phyloP scores from a whole-genome alignment of 2,329 filamentous ascomycete species.

The Alternaria gaisen region DNA sequence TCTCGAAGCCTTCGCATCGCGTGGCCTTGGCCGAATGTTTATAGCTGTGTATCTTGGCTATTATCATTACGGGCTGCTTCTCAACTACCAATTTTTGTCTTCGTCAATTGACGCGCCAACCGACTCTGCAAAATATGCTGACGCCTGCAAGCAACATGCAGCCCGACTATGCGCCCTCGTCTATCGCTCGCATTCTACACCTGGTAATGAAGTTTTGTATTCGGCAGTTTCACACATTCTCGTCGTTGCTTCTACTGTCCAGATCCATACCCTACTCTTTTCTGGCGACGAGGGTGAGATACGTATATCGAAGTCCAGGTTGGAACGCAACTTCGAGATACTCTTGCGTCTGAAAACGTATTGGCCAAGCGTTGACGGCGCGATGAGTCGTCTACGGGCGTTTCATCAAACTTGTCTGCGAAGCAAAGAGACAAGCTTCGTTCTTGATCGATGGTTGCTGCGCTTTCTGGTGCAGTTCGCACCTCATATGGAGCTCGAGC shows the following conservation, averaged over 20 bases:
- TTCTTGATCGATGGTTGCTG: slow-evolving; percentile 35
- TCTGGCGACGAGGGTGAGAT: slow-evolving; percentile 32
- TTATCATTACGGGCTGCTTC: slow-evolving; percentile 35
- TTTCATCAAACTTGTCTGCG: slow-evolving; percentile 38
- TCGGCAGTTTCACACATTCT: slow-evolving; percentile 35
- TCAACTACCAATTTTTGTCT: slow-evolving; percentile 36
- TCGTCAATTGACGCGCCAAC: slow-evolving; percentile 21
- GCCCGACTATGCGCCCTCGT: slow-evolving; percentile 33
- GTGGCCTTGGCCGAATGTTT: slow-evolving; percentile 34
- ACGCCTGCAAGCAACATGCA: slow-evolving; percentile 34
- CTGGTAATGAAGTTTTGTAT: slow-evolving; percentile 34
- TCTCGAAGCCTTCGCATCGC: slow-evolving; percentile 31
- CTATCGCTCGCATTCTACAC: slow-evolving; percentile 30
- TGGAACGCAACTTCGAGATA: slow-evolving; percentile 38
- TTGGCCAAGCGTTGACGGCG: slow-evolving; percentile 36
- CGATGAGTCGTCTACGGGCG: slow-evolving; percentile 36
- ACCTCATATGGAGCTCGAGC: slow-evolving; percentile 38
- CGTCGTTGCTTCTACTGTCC: slow-evolving; percentile 35
- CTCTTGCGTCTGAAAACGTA: slow-evolving; percentile 30
- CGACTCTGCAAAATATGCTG: slow-evolving; percentile 27
- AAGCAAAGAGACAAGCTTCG: slow-evolving; percentile 39
- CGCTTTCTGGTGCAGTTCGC: slow-evolving; percentile 38
- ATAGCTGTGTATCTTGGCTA: slow-evolving; percentile 35
- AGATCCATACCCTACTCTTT: slow-evolving; percentile 36
- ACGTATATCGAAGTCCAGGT: slow-evolving; percentile 30